Conservation (phyloP, 169 alveolate genomes). For the Plasmodium knowlesi region DNA sequence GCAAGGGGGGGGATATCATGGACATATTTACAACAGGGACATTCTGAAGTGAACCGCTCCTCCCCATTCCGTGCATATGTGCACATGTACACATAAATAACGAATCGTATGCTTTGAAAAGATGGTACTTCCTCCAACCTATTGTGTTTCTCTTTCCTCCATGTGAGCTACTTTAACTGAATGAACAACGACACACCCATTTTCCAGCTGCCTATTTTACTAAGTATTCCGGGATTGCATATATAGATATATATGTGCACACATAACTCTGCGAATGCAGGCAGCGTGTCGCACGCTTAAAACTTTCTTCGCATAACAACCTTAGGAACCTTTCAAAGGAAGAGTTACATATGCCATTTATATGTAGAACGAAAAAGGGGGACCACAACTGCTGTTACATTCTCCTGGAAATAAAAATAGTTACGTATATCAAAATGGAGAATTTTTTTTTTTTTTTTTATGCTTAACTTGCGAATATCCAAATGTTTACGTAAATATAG, state of each 20-base stretch:
- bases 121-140: not conserved
- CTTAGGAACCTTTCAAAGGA: not conserved
- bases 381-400: not conserved
- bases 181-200: not conserved
- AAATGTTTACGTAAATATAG: not conserved
- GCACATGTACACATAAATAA: not conserved
- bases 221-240: not conserved
- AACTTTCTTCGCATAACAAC: not conserved
- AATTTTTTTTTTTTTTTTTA: not conserved
- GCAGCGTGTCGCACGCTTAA: not conserved
- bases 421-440: not conserved
- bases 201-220: not conserved
- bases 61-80: not conserved
- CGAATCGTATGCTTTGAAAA: not conserved
- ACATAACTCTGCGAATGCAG: not conserved
- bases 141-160: not conserved
- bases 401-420: not conserved
- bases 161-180: not conserved
- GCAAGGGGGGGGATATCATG: not conserved
- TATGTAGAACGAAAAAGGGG: not conserved
- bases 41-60: not conserved
- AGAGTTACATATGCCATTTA: not conserved
- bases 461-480: not conserved
- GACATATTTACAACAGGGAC: not conserved
- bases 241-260: not conserved